Evolutionary conservation across 352 stramenopile species (phyloP).

Genomic region (Phytopythium kandeliae): DNA sequence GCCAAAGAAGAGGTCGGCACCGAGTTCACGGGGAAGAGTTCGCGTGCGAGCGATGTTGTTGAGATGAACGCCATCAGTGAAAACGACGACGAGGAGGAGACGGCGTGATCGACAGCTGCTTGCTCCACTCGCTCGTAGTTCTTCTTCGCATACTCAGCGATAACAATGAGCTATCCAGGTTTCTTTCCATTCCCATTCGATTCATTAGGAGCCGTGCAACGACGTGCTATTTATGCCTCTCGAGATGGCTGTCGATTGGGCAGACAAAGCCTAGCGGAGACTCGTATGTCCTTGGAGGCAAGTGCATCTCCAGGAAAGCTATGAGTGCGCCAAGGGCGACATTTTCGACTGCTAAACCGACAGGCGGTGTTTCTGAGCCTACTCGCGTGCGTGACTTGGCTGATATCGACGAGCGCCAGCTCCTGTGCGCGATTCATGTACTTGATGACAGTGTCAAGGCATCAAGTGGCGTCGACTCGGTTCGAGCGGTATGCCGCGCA

Average conservation of each 20-base stretch:
- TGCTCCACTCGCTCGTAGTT: not conserved
- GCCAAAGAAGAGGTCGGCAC: constrained; percentile 38
- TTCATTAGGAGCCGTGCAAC: not conserved
- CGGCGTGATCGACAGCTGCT: not conserved
- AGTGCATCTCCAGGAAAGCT: not conserved
- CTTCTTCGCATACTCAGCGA: not conserved
- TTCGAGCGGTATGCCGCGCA: constrained; percentile 11
- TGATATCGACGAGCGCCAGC: constrained; percentile 16
- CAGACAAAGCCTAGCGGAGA: no score
- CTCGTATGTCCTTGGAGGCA: not conserved
- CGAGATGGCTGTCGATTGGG: no score
- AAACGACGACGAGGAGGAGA: constrained; percentile 64
- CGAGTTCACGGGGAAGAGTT: constrained; percentile 57
- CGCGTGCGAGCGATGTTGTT: constrained; percentile 33
- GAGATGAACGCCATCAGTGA: constrained; percentile 83
- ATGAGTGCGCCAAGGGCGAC: not conserved
- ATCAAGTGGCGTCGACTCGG: not conserved
- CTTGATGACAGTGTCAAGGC: constrained; percentile 27
- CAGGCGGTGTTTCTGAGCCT: not conserved
- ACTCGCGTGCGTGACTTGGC: not conserved
- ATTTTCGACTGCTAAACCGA: not conserved
- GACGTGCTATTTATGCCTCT: constrained; percentile 1
- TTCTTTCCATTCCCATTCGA: not conserved
- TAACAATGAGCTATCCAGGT: not conserved
- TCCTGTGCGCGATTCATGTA: constrained; percentile 36